Percentiles rank a stretch among this genome's conserved stretches.
These are phyloP conservation scores for Colletotrichum sp. DNA, from an alignment of 2,329 filamentous ascomycete species.

Conservation along the genomic window DNA sequence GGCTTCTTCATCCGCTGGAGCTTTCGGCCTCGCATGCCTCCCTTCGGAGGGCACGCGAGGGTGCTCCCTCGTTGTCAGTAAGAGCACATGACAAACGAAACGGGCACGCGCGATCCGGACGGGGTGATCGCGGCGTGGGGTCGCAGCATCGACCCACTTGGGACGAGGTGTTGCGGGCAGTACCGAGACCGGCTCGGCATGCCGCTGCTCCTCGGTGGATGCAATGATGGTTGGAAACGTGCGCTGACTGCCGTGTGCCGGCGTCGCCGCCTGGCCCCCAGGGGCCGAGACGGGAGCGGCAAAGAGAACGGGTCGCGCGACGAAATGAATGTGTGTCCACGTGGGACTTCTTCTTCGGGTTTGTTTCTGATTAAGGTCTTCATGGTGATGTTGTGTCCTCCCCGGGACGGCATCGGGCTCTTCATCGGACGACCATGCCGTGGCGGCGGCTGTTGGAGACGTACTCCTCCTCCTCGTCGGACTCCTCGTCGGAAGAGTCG, in stretches of 20 bases:
- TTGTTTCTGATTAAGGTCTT: not conserved
- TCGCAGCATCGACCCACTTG: constrained; percentile 60
- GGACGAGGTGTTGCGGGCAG: constrained; percentile 7
- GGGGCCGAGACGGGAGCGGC: not conserved
- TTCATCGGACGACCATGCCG: constrained; percentile 62
- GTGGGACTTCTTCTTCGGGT: constrained; percentile 17
- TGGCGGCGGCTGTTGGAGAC: constrained; percentile 64
- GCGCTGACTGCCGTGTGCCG: not conserved
- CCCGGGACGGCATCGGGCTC: not conserved
- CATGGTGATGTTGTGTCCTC: not conserved
- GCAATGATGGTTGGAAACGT: constrained; percentile 19
- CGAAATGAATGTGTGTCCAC: constrained; percentile 38
- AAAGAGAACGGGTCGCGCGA: not conserved
- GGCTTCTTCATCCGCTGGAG: constrained; percentile 19
- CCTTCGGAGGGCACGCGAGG: not conserved
- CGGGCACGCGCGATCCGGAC: constrained; percentile 11
- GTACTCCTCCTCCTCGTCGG: constrained; percentile 45
- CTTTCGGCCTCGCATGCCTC: constrained; percentile 9
- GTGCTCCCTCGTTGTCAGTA: constrained; percentile 18
- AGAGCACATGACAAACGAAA: constrained; percentile 22
- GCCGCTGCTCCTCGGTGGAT: constrained; percentile 23
- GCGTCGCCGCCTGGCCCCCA: not conserved
- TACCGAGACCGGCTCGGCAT: constrained; percentile 51
- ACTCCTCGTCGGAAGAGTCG: constrained; percentile 59
- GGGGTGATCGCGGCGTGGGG: constrained; percentile 40